Base-by-base conservation (phyloP, 805 yeast genomes). In the Candida glaebosa region DNA sequence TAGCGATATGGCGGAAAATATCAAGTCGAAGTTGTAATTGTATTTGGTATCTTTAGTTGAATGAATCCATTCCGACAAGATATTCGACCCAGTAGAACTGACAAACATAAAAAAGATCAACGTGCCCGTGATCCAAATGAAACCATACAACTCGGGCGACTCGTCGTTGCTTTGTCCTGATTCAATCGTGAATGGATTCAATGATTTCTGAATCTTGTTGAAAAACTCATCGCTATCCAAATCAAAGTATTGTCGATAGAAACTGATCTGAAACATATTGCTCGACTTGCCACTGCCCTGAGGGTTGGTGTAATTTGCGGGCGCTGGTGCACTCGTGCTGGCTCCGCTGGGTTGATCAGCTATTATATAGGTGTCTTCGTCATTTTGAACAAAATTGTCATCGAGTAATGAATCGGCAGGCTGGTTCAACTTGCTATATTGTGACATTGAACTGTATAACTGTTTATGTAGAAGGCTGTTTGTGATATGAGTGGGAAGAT, bases 41-140 rank as follows among this genome's bases (percentile, higher is more conserved):
- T 82, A 84, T 20, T 66, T 62, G 6, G 71, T 65, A 9, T 53
- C 50, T n/a, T 47, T 44, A 16, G 66, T 67, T 10, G 67, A 52
- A 54, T 78, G 73, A 19, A 76, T 51, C 67, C 77, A 72, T 18
- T 77, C 72, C n/a, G 79, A 67, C n/a, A 88, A 52, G 17, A 84
- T 55, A 37, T 82, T 80, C 2, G 86, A 76, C 16, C 86, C 74
- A 0, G 95, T 83, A 26, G 84, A 77, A 34, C 89, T 75, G 43
- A 88, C 81, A 63, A 89, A 89, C 58, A 87, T 70, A 24, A 82
- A 67, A 48, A 86, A 78, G 1, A 87, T 79, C 38, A 87, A 77
- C 0, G 96, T 84, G 0, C 89, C 88, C 9, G 91, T 85, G 34
- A 90, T 81, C 98, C 98, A 90, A 15, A 88, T 68, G 5, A 95